Percentiles rank a stretch among this genome's conserved stretches.
phyloP scores from a whole-genome alignment of 768 basidiomycete species.

The Russula abietina region DNA sequence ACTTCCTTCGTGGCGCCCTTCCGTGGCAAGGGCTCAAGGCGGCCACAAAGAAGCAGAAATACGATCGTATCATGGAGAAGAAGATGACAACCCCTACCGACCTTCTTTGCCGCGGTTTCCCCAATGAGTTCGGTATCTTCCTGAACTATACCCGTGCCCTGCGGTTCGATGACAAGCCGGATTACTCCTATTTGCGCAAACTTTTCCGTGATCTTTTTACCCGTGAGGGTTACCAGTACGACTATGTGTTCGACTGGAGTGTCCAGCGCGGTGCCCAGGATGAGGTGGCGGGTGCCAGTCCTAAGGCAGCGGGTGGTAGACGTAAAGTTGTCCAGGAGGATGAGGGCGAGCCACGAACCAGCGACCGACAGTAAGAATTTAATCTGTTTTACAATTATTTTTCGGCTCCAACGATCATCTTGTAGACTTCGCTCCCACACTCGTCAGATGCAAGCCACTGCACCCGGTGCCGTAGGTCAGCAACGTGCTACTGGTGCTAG shows the following conservation, averaged over 20 bases:
- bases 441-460: slow-evolving; percentile 62
- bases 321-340: slow-evolving; percentile 83
- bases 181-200: slow-evolving; percentile 99
- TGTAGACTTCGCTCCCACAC: slow-evolving; percentile 81
- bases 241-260: slow-evolving; percentile 99
- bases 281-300: slow-evolving; percentile 51
- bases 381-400: slow-evolving; percentile 23
- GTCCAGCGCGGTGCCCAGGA: slow-evolving; percentile 78
- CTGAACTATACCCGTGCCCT: slow-evolving; percentile 98
- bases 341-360: slow-evolving; percentile 67
- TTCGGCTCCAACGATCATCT: slow-evolving; percentile 16
- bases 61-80: slow-evolving; percentile 99
- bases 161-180: slow-evolving; percentile 99
- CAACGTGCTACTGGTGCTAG: slow-evolving; percentile 37
- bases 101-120: slow-evolving; percentile 97
- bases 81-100: slow-evolving; percentile 99
- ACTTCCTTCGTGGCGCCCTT: slow-evolving; percentile 96
- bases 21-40: slow-evolving; percentile 99
- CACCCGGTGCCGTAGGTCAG: slow-evolving; percentile 45
- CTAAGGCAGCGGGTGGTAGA: slow-evolving; percentile 55
- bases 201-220: slow-evolving; percentile 98
- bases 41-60: slow-evolving; percentile 99
- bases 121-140: slow-evolving; percentile 99
- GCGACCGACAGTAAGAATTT: slow-evolving; percentile 71
- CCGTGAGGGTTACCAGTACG: slow-evolving; percentile 97